phyloP scores from a whole-genome alignment of 148 eudicot species.

The Gaultheria prostrata region DNA sequence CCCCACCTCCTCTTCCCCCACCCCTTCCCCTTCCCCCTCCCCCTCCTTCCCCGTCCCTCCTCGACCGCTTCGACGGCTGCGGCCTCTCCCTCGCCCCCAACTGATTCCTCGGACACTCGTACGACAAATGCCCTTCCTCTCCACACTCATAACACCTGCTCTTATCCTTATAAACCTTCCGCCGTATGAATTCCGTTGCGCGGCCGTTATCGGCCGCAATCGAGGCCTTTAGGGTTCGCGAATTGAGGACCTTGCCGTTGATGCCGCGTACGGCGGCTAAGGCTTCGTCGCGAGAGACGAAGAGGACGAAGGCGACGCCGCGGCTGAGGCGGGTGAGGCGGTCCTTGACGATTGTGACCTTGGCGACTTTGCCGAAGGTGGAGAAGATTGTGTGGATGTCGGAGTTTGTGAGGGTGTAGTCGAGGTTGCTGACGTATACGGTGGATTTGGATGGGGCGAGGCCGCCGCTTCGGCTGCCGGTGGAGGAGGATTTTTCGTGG shows the following conservation, averaged over 20 bases:
- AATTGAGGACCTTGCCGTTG: constrained; percentile 65
- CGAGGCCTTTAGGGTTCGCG: constrained; percentile 62
- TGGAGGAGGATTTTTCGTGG: constrained; percentile 12
- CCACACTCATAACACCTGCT: constrained; percentile 94
- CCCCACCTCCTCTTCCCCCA: background rate
- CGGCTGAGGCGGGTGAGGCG: constrained; percentile 66
- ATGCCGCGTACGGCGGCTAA: constrained; percentile 49
- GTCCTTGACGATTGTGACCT: constrained; percentile 82
- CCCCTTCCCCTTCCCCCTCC: constrained; percentile 2
- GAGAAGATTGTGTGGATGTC: constrained; percentile 88
- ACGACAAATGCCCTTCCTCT: constrained; percentile 84
- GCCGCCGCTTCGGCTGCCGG: constrained; percentile 40
- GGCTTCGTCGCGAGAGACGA: constrained; percentile 70
- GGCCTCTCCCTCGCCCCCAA: constrained; percentile 80
- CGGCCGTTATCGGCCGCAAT: constrained; percentile 92
- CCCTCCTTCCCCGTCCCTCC: constrained; percentile 29
- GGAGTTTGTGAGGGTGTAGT: constrained; percentile 77
- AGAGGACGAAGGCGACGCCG: constrained; percentile 86
- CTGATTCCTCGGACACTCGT: constrained; percentile 81
- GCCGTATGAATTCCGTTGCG: constrained; percentile 70
- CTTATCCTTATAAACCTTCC: constrained; percentile 79
- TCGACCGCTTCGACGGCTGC: constrained; percentile 35
- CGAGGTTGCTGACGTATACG: constrained; percentile 82
- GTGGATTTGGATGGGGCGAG: constrained; percentile 93
- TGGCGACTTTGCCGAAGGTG: constrained; percentile 91